A percentile compares a stretch with the other conserved stretches of the same genome.
phyloP scores from a whole-genome alignment of 1,284 basidiomycete genomes.

The Cutaneotrichosporon cyanovorans region DNA sequence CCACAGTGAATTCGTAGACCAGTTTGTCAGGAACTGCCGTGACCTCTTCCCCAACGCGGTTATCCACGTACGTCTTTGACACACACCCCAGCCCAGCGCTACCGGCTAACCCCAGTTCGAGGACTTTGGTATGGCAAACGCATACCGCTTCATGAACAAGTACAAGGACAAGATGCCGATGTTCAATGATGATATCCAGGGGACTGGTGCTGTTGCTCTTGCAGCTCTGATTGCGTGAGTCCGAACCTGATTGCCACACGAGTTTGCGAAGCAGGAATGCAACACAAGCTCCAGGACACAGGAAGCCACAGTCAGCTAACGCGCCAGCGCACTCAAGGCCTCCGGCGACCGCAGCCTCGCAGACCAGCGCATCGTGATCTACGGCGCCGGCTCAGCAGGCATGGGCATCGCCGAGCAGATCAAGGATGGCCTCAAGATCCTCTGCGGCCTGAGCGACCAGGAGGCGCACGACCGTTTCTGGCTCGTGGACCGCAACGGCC shows the following conservation, averaged over 20 bases:
- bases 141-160: conserved; percentile 59
- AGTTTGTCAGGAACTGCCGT: conserved; percentile 48
- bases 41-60: conserved; percentile 47
- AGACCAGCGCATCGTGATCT: conserved; percentile 69
- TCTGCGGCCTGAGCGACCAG: conserved; percentile 52
- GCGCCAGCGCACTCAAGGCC: conserved; percentile 53
- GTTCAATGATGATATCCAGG: conserved; percentile 73
- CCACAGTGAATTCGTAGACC: conserved; percentile 39
- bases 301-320: too few relatives aligned
- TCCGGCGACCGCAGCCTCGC: conserved; percentile 57
- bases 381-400: conserved; percentile 74
- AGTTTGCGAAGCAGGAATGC: too few relatives aligned
- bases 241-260: background rate
- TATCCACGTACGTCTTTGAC: conserved; percentile 28
- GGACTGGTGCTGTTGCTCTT: conserved; percentile 71
- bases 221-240: conserved; percentile 39
- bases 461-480: conserved; percentile 66
- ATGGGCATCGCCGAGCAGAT: conserved; percentile 61
- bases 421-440: conserved; percentile 63
- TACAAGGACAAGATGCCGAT: conserved; percentile 50
- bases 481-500: conserved; percentile 48
- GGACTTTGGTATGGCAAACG: conserved; percentile 55
- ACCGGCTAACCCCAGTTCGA: conserved; percentile 43
- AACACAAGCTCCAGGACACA: too few relatives aligned
- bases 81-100: background rate